Evolutionary conservation across 352 stramenopile genomes (phyloP).

Genomic region (Phytophthora megakarya): DNA sequence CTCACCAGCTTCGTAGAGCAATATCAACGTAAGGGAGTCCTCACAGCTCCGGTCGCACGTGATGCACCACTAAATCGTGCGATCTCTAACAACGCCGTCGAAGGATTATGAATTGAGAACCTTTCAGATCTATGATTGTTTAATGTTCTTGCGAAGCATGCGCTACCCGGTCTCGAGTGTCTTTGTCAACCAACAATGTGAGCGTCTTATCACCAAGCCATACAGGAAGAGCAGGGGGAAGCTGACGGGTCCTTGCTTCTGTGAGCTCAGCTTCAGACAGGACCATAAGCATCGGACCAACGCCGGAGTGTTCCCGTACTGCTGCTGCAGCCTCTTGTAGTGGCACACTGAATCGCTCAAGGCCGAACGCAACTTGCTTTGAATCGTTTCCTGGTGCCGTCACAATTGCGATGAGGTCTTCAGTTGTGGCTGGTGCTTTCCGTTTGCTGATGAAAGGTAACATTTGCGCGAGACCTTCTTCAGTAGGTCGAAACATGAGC

Average conservation of each 20-base stretch:
- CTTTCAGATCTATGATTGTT: background rate
- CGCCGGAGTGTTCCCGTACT: slow-evolving; percentile 42
- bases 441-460: slow-evolving; percentile 87
- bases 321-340: slow-evolving; percentile 38
- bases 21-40: slow-evolving; percentile 72
- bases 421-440: slow-evolving; percentile 17
- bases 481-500: slow-evolving; percentile 74
- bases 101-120: slow-evolving; percentile 1
- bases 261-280: slow-evolving; percentile 1
- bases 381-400: slow-evolving; percentile 22
- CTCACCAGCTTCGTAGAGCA: slow-evolving; percentile 80
- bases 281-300: slow-evolving; percentile 54
- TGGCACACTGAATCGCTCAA: slow-evolving; percentile 37
- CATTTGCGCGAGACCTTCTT: slow-evolving; percentile 78
- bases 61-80: slow-evolving; percentile 57
- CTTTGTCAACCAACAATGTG: slow-evolving; percentile 60
- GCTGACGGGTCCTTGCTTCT: slow-evolving; percentile 8
- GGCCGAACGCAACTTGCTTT: slow-evolving; percentile 38
- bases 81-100: slow-evolving; percentile 45
- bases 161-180: slow-evolving; percentile 48
- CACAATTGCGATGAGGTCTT: slow-evolving; percentile 33
- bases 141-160: slow-evolving; percentile 16
- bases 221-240: slow-evolving; percentile 48
- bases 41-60: slow-evolving; percentile 54
- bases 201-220: slow-evolving; percentile 65